A percentile compares a stretch with the other conserved stretches of the same genome.
These are phyloP conservation scores for Rhizopogon roseolus DNA, from an alignment of 768 basidiomycete species.

Conservation along the genomic window DNA sequence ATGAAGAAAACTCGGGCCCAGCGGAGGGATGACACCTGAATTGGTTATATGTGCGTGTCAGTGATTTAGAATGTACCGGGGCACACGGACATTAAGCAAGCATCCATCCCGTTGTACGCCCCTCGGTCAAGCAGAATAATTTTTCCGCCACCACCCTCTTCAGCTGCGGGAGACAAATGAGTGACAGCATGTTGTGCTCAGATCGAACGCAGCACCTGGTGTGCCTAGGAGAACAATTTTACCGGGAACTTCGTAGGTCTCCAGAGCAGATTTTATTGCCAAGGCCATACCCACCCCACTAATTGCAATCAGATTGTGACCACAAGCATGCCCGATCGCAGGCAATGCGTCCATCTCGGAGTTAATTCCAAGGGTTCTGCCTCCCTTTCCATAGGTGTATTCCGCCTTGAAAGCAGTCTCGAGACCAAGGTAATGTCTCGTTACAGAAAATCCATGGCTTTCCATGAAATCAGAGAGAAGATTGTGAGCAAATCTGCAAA, in stretches of 20 bases:
- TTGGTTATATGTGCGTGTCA: conserved; percentile 10
- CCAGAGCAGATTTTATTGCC: conserved; percentile 64
- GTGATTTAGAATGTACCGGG: background rate
- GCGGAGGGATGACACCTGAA: conserved; percentile 69
- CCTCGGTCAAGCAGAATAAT: conserved; percentile 67
- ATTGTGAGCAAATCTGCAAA: conserved; percentile 65
- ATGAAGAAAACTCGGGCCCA: conserved; percentile 47
- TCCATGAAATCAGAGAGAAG: conserved; percentile 63
- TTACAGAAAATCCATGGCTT: conserved; percentile 65
- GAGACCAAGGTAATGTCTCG: conserved; percentile 63
- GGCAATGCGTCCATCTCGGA: conserved; percentile 69
- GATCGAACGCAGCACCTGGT: conserved; percentile 42
- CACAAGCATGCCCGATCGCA: conserved; percentile 63
- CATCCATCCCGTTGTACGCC: conserved; percentile 78
- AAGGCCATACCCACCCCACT: conserved; percentile 72
- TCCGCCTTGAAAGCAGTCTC: conserved; percentile 78
- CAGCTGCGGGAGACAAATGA: conserved; percentile 40
- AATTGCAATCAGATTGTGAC: conserved; percentile 81
- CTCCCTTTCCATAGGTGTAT: conserved; percentile 52
- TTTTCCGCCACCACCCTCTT: conserved; percentile 80
- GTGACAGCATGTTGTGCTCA: background rate
- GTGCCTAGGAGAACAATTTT: conserved; percentile 75
- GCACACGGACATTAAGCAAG: conserved; percentile 60
- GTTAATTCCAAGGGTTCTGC: conserved; percentile 71
- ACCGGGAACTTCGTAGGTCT: conserved; percentile 57